These are phyloP conservation scores for Cyberlindnera bimundalis DNA, from an alignment of 805 yeast genomes.

Conservation along the genomic window DNA sequence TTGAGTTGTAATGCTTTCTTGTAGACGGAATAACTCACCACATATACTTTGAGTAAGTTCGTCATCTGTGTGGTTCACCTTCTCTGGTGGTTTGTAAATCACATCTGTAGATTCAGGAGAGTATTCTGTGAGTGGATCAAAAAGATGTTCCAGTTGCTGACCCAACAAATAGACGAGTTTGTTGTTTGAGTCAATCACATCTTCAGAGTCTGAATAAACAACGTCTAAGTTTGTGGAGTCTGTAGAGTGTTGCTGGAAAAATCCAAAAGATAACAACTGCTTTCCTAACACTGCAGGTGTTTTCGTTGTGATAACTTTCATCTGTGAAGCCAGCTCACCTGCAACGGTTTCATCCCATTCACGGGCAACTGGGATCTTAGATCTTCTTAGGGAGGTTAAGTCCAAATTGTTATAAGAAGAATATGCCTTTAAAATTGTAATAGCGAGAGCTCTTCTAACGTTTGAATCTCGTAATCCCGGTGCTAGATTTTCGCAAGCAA, in stretches of 20 bases:
- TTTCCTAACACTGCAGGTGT: constrained; percentile 58
- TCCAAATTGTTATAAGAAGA: constrained; percentile 43
- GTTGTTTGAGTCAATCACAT: constrained; percentile 63
- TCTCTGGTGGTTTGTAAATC: constrained; percentile 59
- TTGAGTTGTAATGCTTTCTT: constrained; percentile 64
- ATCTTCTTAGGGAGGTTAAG: constrained; percentile 14
- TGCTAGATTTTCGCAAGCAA: constrained; percentile 69
- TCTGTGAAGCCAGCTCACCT: constrained; percentile 69
- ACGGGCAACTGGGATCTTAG: constrained; percentile 10
- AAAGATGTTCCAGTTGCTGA: constrained; percentile 79
- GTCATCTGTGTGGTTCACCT: constrained; percentile 29
- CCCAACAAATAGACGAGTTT: constrained; percentile 75
- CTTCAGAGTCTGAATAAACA: constrained; percentile 56
- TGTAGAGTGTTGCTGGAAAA: constrained; percentile 46
- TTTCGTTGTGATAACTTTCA: constrained; percentile 50
- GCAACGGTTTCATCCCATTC: constrained; percentile 83
- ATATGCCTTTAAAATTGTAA: constrained; percentile 64
- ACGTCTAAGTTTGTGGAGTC: constrained; percentile 67
- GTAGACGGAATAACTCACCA: constrained; percentile 65
- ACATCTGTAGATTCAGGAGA: constrained; percentile 85
- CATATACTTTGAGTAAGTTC: constrained; percentile 50
- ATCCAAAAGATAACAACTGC: constrained; percentile 53
- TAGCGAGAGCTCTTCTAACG: constrained; percentile 73
- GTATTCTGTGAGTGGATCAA: constrained; percentile 87
- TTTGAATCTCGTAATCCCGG: constrained; percentile 47